A percentile compares a stretch with the other conserved stretches of the same genome.
Conservation (phyloP, 139 green algal genomes). For the Choricystis sp. region DNA sequence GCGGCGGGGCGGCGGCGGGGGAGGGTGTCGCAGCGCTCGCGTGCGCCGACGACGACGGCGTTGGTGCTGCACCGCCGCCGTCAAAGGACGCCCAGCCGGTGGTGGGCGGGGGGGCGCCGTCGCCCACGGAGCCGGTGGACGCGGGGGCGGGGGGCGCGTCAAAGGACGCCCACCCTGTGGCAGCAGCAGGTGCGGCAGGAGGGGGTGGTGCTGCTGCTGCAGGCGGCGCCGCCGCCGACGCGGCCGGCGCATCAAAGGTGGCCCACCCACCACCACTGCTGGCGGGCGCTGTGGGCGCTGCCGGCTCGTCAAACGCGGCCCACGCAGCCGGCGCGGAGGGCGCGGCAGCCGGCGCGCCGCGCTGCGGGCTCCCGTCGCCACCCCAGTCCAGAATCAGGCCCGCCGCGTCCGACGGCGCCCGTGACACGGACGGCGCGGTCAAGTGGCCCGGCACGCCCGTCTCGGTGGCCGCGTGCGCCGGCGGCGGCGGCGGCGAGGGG, state of each 20-base stretch:
- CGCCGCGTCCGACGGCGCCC: too few species aligned
- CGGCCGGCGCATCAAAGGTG: not conserved
- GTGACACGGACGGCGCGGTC: not conserved
- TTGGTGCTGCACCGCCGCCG: not conserved
- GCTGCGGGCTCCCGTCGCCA: not conserved
- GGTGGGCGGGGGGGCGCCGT: not conserved
- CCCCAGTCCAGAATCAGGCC: not conserved
- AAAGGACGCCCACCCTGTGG: slow-evolving; percentile 4
- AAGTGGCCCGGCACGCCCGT: not conserved
- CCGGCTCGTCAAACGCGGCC: slow-evolving; percentile 6
- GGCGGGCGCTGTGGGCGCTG: not conserved
- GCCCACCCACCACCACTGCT: not conserved
- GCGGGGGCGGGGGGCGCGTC: slow-evolving; percentile 1
- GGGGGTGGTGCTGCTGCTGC: slow-evolving; percentile 2
- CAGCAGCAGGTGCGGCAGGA: not conserved
- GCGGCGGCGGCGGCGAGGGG: too few species aligned
- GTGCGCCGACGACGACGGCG: not conserved
- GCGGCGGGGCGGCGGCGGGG: not conserved
- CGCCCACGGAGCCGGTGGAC: not conserved
- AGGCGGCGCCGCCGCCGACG: not conserved
- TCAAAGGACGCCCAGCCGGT: not conserved
- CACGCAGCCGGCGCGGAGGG: slow-evolving; percentile 3
- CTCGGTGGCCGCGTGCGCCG: not conserved
- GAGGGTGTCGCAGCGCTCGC: not conserved
- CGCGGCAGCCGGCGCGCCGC: not conserved